Conservation (phyloP, 768 basidiomycete genomes). For the Crassisporium funariophilum region DNA sequence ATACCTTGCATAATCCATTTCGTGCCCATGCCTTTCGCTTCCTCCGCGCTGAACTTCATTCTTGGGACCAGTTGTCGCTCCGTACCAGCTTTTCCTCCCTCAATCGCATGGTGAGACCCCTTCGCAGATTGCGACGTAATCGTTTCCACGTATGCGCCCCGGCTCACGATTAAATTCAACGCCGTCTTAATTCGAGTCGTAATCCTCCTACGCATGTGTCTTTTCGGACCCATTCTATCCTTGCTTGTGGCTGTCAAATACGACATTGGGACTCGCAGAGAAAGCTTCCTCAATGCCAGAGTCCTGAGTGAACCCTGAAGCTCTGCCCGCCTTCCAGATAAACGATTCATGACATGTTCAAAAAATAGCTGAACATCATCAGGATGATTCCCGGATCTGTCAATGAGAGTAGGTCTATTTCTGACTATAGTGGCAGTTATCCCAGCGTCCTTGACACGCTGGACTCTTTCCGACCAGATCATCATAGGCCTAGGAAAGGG, state of each 20-base stretch:
- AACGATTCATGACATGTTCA: conserved; percentile 11
- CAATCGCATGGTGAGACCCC: conserved; percentile 5
- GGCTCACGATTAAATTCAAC: conserved; percentile 39
- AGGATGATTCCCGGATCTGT: conserved; percentile 1
- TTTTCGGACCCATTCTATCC: conserved; percentile 33
- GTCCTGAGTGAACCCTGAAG: conserved; percentile 9
- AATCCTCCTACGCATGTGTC: conserved; percentile 34
- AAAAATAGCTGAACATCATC: conserved; percentile 13
- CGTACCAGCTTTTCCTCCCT: neutral
- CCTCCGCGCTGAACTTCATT: conserved; percentile 20
- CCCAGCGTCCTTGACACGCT: conserved; percentile 16
- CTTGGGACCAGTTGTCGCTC: neutral
- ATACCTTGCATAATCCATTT: conserved; percentile 38
- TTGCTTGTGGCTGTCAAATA: conserved; percentile 36
- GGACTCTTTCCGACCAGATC: conserved; percentile 23
- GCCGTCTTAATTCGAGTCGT: conserved; percentile 39
- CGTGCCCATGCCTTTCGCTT: conserved; percentile 21
- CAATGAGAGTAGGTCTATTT: neutral
- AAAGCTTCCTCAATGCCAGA: conserved; percentile 18
- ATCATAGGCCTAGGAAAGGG: conserved; percentile 18
- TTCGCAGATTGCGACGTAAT: no score
- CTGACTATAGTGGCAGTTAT: neutral
- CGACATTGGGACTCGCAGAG: conserved; percentile 36
- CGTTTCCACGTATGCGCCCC: conserved; percentile 39
- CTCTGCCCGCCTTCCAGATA: conserved; percentile 14